Conservation (phyloP, 2,329 filamentous ascomycete species). For the Amesomyces nigricolor region DNA sequence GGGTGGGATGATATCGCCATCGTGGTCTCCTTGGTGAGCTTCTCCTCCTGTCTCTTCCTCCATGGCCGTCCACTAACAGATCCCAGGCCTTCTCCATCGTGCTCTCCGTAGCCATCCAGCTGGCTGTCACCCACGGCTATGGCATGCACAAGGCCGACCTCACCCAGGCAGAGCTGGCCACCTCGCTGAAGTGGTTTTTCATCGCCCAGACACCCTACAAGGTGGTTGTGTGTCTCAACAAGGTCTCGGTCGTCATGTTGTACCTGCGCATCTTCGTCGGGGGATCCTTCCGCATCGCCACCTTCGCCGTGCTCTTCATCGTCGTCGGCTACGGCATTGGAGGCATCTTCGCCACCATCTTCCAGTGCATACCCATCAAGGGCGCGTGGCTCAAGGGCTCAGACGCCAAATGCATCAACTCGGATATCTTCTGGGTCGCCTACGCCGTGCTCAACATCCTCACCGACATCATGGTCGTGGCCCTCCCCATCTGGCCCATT, state of each 20-base stretch:
- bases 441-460: conserved; percentile 44
- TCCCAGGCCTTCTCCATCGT: too few species aligned
- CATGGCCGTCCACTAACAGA: too few species aligned
- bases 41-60: too few species aligned
- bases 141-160: too few species aligned
- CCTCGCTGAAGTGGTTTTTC: conserved; percentile 34
- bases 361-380: conserved; percentile 46
- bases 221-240: conserved; percentile 47
- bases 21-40: too few species aligned
- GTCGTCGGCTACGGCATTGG: conserved; percentile 42
- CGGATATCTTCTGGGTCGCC: conserved; percentile 37
- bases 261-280: conserved; percentile 49
- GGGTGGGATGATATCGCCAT: too few species aligned
- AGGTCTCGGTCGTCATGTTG: conserved; percentile 47
- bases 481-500: conserved; percentile 43
- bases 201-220: conserved; percentile 50
- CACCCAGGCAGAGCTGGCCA: conserved; percentile 49
- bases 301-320: conserved; percentile 39
- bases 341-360: conserved; percentile 42
- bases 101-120: too few species aligned
- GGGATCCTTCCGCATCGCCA: conserved; percentile 25
- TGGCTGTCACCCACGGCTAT: too few species aligned
- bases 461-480: conserved; percentile 42
- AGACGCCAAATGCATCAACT: too few species aligned
- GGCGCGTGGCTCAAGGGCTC: too few species aligned